These are phyloP conservation scores for Mallotus nudiflorus DNA, from an alignment of 345 rosid species.

Conservation along the genomic window DNA sequence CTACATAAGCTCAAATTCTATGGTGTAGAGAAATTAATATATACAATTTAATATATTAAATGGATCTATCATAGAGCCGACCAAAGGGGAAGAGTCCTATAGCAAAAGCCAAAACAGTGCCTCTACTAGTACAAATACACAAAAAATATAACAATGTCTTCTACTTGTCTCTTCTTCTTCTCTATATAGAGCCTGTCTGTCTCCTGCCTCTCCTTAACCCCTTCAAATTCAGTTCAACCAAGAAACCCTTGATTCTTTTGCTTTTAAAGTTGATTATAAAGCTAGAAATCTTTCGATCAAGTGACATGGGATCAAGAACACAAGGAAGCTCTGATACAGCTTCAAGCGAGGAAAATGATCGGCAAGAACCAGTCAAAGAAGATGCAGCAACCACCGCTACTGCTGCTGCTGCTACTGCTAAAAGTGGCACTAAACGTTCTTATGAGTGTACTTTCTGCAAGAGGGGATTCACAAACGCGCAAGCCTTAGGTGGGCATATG, in stretches of 20 bases:
- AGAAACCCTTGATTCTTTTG: background rate
- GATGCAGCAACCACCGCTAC: constrained; percentile 11
- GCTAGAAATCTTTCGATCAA: background rate
- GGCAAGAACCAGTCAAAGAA: constrained; percentile 26
- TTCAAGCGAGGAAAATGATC: constrained; percentile 38
- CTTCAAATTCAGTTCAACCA: background rate
- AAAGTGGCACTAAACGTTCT: constrained; percentile 25
- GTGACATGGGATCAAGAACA: constrained; percentile 32
- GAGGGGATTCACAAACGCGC: constrained; percentile 87
- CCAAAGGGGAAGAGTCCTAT: constrained; percentile 22
- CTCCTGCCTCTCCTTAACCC: background rate
- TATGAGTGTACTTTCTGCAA: constrained; percentile 77
- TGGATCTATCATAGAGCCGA: constrained; percentile 35
- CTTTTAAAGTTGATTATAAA: background rate
- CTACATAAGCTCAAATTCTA: constrained; percentile 24
- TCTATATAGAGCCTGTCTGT: constrained; percentile 4
- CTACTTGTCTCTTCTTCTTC: constrained; percentile 34
- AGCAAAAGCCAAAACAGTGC: constrained; percentile 35
- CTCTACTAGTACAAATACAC: constrained; percentile 21
- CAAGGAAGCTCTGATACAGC: constrained; percentile 30
- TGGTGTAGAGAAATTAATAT: constrained; percentile 1
- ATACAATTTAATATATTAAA: background rate
- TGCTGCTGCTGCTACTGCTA: background rate
- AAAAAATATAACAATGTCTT: constrained; percentile 33
- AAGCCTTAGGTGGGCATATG: constrained; percentile 93